Percentiles rank a stretch among this genome's conserved stretches.
Conservation (phyloP, 164 flowering plant species). For the Chloranthus sessilifolius region DNA sequence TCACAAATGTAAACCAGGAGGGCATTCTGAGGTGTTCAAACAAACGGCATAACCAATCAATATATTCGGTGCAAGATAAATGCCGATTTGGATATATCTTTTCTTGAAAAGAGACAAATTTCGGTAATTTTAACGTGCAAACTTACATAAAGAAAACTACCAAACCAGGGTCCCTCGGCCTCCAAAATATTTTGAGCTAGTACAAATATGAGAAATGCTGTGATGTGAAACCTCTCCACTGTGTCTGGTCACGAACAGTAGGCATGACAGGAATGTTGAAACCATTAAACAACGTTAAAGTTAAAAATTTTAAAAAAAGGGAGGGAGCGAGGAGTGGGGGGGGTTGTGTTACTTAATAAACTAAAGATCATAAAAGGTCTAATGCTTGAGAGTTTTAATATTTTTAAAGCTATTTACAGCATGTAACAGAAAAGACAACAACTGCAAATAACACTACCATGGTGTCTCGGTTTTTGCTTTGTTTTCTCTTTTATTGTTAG, state of each 20-base stretch:
- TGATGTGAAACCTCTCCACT: conserved; percentile 90
- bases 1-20: conserved; percentile 75
- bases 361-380: no score
- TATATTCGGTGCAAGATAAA: not conserved
- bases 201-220: conserved; percentile 79
- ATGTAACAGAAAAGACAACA: no score
- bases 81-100: no score
- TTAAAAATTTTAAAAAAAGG: no score
- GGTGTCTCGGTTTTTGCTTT: no score
- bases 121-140: not conserved
- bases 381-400: no score
- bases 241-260: conserved; percentile 54
- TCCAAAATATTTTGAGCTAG: conserved; percentile 94
- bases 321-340: no score
- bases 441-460: no score
- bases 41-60: conserved; percentile 6
- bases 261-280: conserved; percentile 3
- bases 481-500: no score
- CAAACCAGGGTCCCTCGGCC: conserved; percentile 97
- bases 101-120: not conserved
- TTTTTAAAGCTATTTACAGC: no score
- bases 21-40: conserved; percentile 60
- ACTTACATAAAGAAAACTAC: conserved; percentile 76
- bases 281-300: not conserved
- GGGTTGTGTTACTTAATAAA: not conserved